Base-by-base conservation (phyloP, 1,284 basidiomycete genomes). In the Neonothopanus nambi region DNA sequence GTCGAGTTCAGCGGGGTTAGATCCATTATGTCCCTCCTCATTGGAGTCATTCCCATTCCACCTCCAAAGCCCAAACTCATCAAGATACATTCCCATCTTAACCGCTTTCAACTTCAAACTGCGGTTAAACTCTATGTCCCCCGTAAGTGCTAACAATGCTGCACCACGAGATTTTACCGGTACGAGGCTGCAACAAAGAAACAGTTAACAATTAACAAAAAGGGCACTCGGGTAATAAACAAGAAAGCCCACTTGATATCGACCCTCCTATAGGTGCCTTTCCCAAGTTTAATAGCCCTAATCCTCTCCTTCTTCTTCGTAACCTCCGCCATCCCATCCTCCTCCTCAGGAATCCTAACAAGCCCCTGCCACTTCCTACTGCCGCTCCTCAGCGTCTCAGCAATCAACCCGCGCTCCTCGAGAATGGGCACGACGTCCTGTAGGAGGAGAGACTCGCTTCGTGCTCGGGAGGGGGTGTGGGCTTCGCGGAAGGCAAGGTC, bases 31-130 rank as follows among this genome's bases (percentile, higher is more conserved):
- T n/a, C n/a, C n/a, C n/a, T n/a, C n/a, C n/a, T n/a, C n/a, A n/a
- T n/a, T n/a, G n/a, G n/a, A n/a, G n/a, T n/a, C n/a, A n/a, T n/a
- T 48, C 42, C 46, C 48, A 23, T 48, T 52, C 79, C 79, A 82
- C 53, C 64, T 70, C 84, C 84, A 85, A 5, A 86, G 61, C 7
- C 84, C 84, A 57, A 73, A 77, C 56, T 82, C 80, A 60, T 83
- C 78, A 47, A 86, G 70, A 20, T 73, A 66, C 59, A 82, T 60
- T 7, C 75, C 78, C 15, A 73, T 57, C 42, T 65, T 69, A 5
- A 64, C 51, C 0, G 83, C 84, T 45, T 68, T 67, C n/a, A 57
- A 61, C 38, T 68, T 68, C 3, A 81, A 53, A 42, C 75, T 65
- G 35, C 67, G 61, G 37, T 68, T 68, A 61, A 83, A 81, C 30